Evolutionary conservation across 116 monocot genomes (phyloP), one percentile per base, ranked within the genome.

Genomic region (Cymodocea nodosa): DNA sequence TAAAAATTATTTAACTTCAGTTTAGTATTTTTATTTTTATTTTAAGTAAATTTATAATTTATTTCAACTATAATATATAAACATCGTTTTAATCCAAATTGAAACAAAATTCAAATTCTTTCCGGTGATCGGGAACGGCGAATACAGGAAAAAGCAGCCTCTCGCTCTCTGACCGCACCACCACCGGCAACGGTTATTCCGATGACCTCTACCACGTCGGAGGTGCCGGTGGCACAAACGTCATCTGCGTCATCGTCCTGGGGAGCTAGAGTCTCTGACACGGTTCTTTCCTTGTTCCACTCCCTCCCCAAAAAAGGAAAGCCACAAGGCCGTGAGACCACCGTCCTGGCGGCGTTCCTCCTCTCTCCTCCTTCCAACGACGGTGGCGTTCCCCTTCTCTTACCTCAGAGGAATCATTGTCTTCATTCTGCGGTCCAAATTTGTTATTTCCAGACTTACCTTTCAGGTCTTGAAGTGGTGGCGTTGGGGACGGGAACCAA

Each of bases 251-350:
- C 61, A 15, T 61, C 37, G 36, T 68, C 36, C 19, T 90, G 87
- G 90, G 90, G 62, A 15, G 78, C 70, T 18, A 81, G 57, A 50
- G 71, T 87, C 9, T 82, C 87, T 52, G 37, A 64, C 8, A 63
- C 76, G 4, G 87, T 60, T 1, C 57, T 77, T 35, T 79, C 87
- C 9, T 59, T 69, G 64, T 94, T 90, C 77, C 20, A 50, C 40
- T 81, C 87, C 15, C 81, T 95, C 11, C 90, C 90, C 6, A 95
- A 90, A 76, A 90, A 95, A 56, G 95, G 90, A 20, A 95, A 95
- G 70, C 90, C 95, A 4, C 95, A 95, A 56, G 90, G 90, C 19
- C 72, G 81, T 15, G 95, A 95, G 40, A 80, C 77, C 64, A 87
- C 95, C 11, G 90, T 95, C 48, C 63, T 95, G 18, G 85, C 90